Percentiles rank a stretch among this genome's conserved stretches.
Evolutionary conservation across 192 early-diverging fungal species (phyloP).

Genomic region (Coemansia sp.): DNA sequence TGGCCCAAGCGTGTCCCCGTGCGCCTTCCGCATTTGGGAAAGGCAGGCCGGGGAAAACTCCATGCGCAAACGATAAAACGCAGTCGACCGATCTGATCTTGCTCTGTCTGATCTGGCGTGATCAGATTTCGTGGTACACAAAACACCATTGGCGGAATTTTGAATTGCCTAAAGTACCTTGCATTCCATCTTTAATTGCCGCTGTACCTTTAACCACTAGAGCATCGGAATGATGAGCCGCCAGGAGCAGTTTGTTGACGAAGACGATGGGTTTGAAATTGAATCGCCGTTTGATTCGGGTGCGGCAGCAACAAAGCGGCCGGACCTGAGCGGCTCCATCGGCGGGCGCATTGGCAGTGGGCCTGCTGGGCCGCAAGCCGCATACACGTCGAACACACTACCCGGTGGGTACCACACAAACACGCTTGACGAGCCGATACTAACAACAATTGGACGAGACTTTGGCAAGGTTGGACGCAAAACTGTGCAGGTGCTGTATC

Average conservation of each 20-base stretch:
- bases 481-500: slow-evolving; percentile 44
- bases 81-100: background rate
- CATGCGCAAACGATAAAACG: too few species aligned
- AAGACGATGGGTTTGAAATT: slow-evolving; percentile 46
- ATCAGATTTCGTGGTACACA: background rate
- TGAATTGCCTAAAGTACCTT: background rate
- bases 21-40: background rate
- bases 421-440: slow-evolving; percentile 95
- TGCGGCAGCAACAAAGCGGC: slow-evolving; percentile 19
- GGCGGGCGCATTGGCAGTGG: slow-evolving; percentile 38
- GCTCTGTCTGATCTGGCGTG: background rate
- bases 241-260: slow-evolving; percentile 45
- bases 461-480: slow-evolving; percentile 45
- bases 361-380: slow-evolving; percentile 31
- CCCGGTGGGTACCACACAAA: slow-evolving; percentile 58
- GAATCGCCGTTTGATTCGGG: slow-evolving; percentile 32
- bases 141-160: too few species aligned
- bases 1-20: background rate
- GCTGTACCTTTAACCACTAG: background rate
- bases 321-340: slow-evolving; percentile 50
- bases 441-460: slow-evolving; percentile 76
- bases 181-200: background rate
- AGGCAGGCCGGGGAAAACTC: too few species aligned
- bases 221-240: slow-evolving; percentile 28
- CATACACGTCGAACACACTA: slow-evolving; percentile 39